A percentile compares a stretch with the other conserved stretches of the same genome.
Conservation (phyloP, 2,329 filamentous ascomycete species). For the Boeremia exigua region DNA sequence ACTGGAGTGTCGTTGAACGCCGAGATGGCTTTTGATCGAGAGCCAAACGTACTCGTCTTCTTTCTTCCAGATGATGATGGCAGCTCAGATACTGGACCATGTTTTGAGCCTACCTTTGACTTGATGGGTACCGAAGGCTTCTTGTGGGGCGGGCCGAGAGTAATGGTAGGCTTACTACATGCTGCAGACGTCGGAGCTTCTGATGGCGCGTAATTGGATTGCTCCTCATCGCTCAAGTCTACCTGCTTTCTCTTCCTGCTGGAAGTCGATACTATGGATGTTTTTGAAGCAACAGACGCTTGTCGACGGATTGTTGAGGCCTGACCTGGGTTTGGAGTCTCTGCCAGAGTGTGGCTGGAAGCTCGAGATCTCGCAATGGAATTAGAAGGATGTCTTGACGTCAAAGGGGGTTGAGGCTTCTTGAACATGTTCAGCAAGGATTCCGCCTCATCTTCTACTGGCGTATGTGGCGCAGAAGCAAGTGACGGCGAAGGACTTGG, state of each 20-base stretch:
- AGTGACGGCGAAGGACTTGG: conserved; percentile 5
- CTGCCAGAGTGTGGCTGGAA: conserved; percentile 3
- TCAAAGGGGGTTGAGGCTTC: conserved; percentile 9
- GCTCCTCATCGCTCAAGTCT: conserved; percentile 7
- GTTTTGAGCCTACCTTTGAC: no score
- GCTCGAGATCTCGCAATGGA: conserved; percentile 4
- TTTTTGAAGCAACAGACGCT: conserved; percentile 4
- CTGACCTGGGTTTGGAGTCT: neutral
- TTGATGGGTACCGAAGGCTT: neutral
- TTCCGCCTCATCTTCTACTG: neutral
- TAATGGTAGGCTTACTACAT: neutral
- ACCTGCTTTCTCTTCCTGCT: conserved; percentile 5
- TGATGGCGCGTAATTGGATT: neutral
- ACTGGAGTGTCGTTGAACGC: neutral
- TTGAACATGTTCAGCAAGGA: conserved; percentile 14
- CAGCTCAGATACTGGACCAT: no score
- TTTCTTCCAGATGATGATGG: neutral
- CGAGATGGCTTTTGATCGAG: conserved; percentile 1
- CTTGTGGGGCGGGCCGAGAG: neutral
- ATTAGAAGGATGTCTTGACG: neutral
- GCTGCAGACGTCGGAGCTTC: neutral
- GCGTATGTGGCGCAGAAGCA: neutral
- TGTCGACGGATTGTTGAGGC: neutral
- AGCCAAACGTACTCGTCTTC: conserved; percentile 15
- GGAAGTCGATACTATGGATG: neutral